Evolutionary conservation across 345 rosid species (phyloP), one percentile per base, ranked within the genome.

Genomic region (Kernera saxatilis): DNA sequence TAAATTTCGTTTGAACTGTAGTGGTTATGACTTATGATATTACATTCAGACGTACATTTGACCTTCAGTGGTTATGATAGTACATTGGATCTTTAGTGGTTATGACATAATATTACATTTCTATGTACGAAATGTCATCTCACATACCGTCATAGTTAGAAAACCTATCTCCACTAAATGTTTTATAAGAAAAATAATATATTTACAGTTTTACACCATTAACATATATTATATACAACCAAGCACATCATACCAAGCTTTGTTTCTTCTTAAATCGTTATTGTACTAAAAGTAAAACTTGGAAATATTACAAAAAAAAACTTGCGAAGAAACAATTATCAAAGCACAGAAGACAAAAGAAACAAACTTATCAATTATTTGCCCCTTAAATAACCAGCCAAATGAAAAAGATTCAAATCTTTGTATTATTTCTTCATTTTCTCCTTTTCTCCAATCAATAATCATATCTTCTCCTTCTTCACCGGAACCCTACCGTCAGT

Each of bases 401-500:
- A 67, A 67, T 21, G 41, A 49, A 49, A 59, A 27, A 27, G 26
- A 40, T 58, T 40, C 46, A 33, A 50, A 67, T 50, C 23, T 55
- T 69, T 66, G 60, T 69, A 53, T 58, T 62, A 52, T 70, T 61
- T 69, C 59, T 62, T 52, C 44, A 22, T 53, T 49, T 76, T 44
- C 45, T 69, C 15, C 15, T n/a, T 23, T 61, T 26, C 23, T n/a
- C 63, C 41, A 39, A 54, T 15, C 36, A 26, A 45, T 70, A 25
- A 62, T 69, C 32, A 76, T 14, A 50, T 69, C 60, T 76, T 76
- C 52, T 76, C 64, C 54, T 70, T 70, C 53, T 76, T 76, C 51
- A 61, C 51, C 14, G 79, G 79, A 63, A 71, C 80, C 17, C 54
- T 71, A 50, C 98, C 99, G 43, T 94, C 98, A 0, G 96, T 94